Percentiles rank a stretch among this genome's conserved stretches.
Conservation (phyloP, 1,284 basidiomycete species). For the Malassezia brasiliensis region DNA sequence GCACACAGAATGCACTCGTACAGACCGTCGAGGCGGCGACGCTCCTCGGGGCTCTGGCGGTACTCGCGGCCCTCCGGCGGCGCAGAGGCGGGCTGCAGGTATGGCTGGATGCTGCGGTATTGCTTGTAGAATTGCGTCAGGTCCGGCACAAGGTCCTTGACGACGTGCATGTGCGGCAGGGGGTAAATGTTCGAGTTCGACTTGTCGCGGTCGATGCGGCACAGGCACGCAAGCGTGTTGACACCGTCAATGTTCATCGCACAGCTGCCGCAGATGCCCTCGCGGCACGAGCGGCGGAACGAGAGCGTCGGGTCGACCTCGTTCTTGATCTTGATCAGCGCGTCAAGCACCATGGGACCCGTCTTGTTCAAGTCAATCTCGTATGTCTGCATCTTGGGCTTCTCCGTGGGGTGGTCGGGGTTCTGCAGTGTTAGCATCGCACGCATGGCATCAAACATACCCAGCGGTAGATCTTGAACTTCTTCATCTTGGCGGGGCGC, state of each 20-base stretch:
- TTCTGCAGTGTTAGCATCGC: conserved; percentile 53
- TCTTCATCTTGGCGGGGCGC: conserved; percentile 34
- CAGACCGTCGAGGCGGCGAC: conserved; percentile 89
- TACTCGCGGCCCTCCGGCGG: conserved; percentile 57
- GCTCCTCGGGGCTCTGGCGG: conserved; percentile 80
- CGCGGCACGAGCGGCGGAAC: conserved; percentile 89
- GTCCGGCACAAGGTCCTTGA: conserved; percentile 89
- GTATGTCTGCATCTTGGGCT: conserved; percentile 85
- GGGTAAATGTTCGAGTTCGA: conserved; percentile 82
- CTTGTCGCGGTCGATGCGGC: conserved; percentile 73
- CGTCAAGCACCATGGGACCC: conserved; percentile 89
- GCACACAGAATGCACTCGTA: conserved; percentile 60
- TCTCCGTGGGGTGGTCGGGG: conserved; percentile 84
- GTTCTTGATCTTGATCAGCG: conserved; percentile 96
- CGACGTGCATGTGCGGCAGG: conserved; percentile 98
- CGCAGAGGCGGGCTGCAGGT: conserved; percentile 42
- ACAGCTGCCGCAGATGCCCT: conserved; percentile 96
- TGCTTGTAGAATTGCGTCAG: conserved; percentile 94
- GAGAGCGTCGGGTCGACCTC: conserved; percentile 92
- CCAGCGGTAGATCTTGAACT: conserved; percentile 48
- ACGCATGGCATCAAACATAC: conserved; percentile 6
- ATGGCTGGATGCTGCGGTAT: conserved; percentile 88
- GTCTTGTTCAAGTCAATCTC: conserved; percentile 85
- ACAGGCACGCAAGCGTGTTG: conserved; percentile 94
- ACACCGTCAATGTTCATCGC: conserved; percentile 96